Percentiles rank a stretch among this genome's conserved stretches.
Evolutionary conservation across 805 yeast species (phyloP).

Genomic region (Hanseniaspora guilliermondii): DNA sequence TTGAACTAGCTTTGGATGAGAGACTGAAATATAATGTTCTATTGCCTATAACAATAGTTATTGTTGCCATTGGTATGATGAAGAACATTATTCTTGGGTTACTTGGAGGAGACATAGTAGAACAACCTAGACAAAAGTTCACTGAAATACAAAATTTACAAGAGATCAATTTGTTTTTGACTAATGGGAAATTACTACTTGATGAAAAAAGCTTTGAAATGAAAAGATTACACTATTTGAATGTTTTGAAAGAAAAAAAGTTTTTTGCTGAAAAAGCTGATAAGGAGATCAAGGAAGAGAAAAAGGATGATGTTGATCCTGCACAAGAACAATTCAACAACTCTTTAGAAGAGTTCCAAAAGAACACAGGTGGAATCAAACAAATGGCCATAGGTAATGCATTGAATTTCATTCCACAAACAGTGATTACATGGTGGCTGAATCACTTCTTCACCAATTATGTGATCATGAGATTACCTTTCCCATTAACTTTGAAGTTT

Average conservation of each 20-base stretch:
- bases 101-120: conserved; percentile 46
- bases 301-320: conserved; percentile 41
- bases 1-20: conserved; percentile 64
- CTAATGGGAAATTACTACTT: conserved; percentile 42
- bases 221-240: conserved; percentile 39
- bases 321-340: conserved; percentile 26
- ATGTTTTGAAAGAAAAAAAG: conserved; percentile 40
- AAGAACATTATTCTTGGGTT: conserved; percentile 56
- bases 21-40: conserved; percentile 79
- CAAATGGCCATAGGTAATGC: conserved; percentile 69
- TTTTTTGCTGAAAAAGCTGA: conserved; percentile 36
- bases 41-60: conserved; percentile 75
- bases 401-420: conserved; percentile 80
- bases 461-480: conserved; percentile 76
- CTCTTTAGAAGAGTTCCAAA: conserved; percentile 10
- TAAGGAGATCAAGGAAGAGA: conserved; percentile 25
- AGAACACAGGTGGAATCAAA: conserved; percentile 53
- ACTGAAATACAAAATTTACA: conserved; percentile 54
- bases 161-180: conserved; percentile 46
- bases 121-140: conserved; percentile 38
- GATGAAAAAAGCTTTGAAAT: conserved; percentile 36
- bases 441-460: conserved; percentile 87
- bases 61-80: conserved; percentile 75
- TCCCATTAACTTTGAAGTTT: conserved; percentile 79
- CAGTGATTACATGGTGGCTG: conserved; percentile 92